Conservation (phyloP, 2,329 filamentous ascomycete genomes). For the Penicillium sp. region DNA sequence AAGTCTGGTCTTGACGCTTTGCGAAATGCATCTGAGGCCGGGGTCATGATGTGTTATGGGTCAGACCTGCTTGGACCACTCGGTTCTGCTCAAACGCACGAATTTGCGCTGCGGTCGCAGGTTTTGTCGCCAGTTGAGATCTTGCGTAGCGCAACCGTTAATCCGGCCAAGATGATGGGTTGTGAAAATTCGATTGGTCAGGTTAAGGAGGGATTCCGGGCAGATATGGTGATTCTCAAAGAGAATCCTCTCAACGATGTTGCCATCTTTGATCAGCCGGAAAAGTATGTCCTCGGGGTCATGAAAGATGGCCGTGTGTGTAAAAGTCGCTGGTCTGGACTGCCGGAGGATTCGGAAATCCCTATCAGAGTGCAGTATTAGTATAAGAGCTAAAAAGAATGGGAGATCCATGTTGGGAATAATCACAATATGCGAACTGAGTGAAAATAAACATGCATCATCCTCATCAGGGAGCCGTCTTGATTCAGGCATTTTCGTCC, state of each 20-base stretch:
- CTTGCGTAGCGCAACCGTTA: conserved; percentile 48
- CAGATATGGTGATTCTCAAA: conserved; percentile 50
- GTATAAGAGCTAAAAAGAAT: too few species aligned
- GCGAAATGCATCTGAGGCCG: conserved; percentile 47
- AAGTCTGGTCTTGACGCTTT: conserved; percentile 44
- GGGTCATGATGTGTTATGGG: conserved; percentile 52
- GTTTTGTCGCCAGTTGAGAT: conserved; percentile 42
- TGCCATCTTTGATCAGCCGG: conserved; percentile 44
- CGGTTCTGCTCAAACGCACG: conserved; percentile 43
- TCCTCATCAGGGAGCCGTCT: too few species aligned
- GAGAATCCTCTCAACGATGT: conserved; percentile 53
- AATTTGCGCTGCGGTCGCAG: conserved; percentile 44
- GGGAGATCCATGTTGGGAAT: too few species aligned
- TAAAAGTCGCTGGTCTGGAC: conserved; percentile 26
- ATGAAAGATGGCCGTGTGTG: conserved; percentile 52
- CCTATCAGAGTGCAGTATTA: conserved; percentile 15
- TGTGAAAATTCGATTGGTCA: conserved; percentile 47
- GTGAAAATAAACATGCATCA: too few species aligned
- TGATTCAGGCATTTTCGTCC: too few species aligned
- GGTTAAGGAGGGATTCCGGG: conserved; percentile 46
- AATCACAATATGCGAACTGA: too few species aligned
- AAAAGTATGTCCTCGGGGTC: conserved; percentile 47
- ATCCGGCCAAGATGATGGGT: conserved; percentile 47
- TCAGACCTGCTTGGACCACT: conserved; percentile 50
- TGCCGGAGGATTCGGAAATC: conserved; percentile 19